These are phyloP conservation scores for Dryas alaskensis DNA, from an alignment of 306 rosid species.

Conservation along the genomic window DNA sequence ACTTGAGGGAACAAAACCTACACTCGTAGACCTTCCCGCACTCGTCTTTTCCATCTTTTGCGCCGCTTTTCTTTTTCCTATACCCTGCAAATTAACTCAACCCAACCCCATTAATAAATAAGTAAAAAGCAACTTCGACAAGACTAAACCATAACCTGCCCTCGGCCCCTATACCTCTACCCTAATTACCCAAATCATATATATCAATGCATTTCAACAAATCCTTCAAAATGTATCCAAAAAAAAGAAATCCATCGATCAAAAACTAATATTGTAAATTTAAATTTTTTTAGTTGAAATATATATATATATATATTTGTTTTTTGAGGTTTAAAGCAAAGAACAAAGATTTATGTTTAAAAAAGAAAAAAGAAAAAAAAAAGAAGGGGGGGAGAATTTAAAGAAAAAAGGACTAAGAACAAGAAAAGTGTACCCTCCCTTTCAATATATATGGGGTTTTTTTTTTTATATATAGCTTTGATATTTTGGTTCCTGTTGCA, in stretches of 20 bases:
- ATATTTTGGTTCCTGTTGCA: too few relatives aligned
- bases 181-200: constrained; percentile 23
- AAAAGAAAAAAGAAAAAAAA: too few relatives aligned
- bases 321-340: too few relatives aligned
- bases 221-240: too few relatives aligned
- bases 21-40: constrained; percentile 91
- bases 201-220: too few relatives aligned
- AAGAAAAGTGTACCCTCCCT: not conserved
- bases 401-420: not conserved
- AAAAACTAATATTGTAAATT: not conserved
- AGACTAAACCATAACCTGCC: constrained; percentile 23
- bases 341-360: too few relatives aligned
- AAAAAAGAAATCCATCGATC: too few relatives aligned
- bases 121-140: constrained; percentile 31
- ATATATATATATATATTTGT: too few relatives aligned
- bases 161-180: constrained; percentile 20
- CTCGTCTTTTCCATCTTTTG: constrained; percentile 75
- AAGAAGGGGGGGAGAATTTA: too few relatives aligned
- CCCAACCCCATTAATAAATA: constrained; percentile 15
- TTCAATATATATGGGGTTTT: not conserved
- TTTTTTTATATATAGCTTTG: too few relatives aligned
- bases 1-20: constrained; percentile 99
- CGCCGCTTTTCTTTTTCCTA: constrained; percentile 87
- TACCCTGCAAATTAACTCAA: constrained; percentile 47
- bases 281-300: too few relatives aligned